Percentiles rank a stretch among this genome's conserved stretches.
Conservation (phyloP, 2,329 filamentous ascomycete genomes). For the Aureobasidium sp. region DNA sequence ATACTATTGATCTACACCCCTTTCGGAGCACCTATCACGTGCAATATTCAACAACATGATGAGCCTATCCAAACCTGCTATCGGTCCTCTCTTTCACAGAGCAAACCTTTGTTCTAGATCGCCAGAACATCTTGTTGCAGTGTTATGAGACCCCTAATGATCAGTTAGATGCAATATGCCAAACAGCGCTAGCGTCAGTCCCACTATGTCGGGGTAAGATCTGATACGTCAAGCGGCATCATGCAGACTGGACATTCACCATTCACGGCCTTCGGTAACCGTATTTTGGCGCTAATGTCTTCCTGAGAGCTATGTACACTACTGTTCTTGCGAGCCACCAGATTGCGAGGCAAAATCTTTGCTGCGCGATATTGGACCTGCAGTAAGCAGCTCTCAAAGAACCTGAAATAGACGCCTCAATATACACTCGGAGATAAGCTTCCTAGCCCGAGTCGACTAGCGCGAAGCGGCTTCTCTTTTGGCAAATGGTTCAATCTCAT, state of each 20-base stretch:
- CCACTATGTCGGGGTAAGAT: slow-evolving; percentile 7
- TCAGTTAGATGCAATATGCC: slow-evolving; percentile 1
- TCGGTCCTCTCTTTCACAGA: background rate
- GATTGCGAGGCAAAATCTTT: background rate
- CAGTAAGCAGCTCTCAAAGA: background rate
- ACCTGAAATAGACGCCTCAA: background rate
- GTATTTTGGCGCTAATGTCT: background rate
- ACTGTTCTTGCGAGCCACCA: background rate
- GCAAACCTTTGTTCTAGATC: background rate
- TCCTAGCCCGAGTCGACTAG: background rate
- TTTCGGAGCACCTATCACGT: background rate
- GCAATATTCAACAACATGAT: background rate
- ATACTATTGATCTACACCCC: slow-evolving; percentile 1
- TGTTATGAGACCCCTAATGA: background rate
- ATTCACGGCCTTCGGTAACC: background rate
- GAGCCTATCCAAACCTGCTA: background rate
- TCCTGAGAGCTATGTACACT: background rate
- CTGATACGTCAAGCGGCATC: slow-evolving; percentile 10
- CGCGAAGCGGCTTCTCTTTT: background rate
- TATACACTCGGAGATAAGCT: slow-evolving; percentile 2
- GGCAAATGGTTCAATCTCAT: background rate
- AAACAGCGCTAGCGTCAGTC: slow-evolving; percentile 9
- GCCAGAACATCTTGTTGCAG: background rate
- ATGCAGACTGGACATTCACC: background rate
- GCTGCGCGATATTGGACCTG: background rate